Percentiles rank a stretch among this genome's conserved stretches.
Evolutionary conservation across 768 basidiomycete genomes (phyloP).

Genomic region (Auricularia heimuer): DNA sequence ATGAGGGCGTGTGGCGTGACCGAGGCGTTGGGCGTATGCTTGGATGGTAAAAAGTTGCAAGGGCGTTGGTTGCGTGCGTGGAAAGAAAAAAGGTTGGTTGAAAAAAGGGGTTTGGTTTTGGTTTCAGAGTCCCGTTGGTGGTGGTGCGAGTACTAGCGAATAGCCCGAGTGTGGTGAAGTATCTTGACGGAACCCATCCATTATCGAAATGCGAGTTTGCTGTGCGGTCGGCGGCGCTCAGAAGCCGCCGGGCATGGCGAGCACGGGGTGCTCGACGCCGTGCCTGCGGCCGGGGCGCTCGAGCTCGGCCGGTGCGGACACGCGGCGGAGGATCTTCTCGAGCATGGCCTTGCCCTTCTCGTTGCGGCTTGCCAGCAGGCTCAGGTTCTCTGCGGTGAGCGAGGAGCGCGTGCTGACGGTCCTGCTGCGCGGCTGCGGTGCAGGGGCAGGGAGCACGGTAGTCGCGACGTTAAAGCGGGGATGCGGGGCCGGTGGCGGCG

Average conservation of each 20-base stretch:
- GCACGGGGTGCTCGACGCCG: slow-evolving; percentile 34
- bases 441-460: slow-evolving; percentile 28
- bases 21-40: background rate
- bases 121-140: background rate
- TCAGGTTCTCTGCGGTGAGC: slow-evolving; percentile 8
- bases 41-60: background rate
- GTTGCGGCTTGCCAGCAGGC: slow-evolving; percentile 11
- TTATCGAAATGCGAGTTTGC: background rate
- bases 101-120: background rate
- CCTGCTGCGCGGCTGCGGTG: slow-evolving; percentile 8
- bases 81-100: background rate
- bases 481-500: slow-evolving; percentile 57
- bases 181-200: background rate
- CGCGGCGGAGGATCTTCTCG: slow-evolving; percentile 30
- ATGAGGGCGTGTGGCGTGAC: background rate
- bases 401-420: slow-evolving; percentile 15
- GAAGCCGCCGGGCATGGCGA: slow-evolving; percentile 51
- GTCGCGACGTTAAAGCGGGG: slow-evolving; percentile 38
- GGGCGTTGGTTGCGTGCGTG: background rate
- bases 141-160: background rate
- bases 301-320: slow-evolving; percentile 57
- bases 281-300: slow-evolving; percentile 34
- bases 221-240: slow-evolving; percentile 18
- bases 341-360: slow-evolving; percentile 25
- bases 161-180: background rate